Evolutionary conservation across 2,329 filamentous ascomycete species (phyloP).

Genomic region (Fusarium sp.): DNA sequence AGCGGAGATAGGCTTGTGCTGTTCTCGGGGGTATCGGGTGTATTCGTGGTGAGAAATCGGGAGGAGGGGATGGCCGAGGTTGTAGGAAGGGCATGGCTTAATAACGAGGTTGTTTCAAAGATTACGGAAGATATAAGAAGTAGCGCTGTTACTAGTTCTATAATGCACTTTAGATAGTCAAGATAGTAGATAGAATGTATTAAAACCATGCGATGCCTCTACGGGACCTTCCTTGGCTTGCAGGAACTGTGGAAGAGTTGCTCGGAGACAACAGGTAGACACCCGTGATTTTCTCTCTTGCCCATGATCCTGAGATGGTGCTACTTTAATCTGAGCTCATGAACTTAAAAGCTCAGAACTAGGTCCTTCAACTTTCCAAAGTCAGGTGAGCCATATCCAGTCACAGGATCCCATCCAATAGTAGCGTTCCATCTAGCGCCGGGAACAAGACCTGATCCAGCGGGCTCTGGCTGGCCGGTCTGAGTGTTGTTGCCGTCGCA

Average conservation of each 20-base stretch:
- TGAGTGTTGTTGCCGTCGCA: neutral
- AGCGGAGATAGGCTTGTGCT: no score
- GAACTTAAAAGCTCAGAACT: neutral
- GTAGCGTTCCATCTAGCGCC: neutral
- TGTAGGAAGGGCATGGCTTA: no score
- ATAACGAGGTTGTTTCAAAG: no score
- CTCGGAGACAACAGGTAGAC: neutral
- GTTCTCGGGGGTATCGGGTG: no score
- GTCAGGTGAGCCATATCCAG: neutral
- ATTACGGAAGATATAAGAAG: no score
- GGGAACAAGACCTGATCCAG: neutral
- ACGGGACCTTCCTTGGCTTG: neutral
- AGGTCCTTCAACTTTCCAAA: neutral
- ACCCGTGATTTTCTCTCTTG: neutral
- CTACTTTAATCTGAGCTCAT: neutral
- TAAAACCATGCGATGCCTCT: neutral
- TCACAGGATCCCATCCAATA: neutral
- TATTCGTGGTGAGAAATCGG: no score
- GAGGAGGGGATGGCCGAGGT: no score
- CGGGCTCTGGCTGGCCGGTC: neutral
- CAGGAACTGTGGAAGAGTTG: neutral
- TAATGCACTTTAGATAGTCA: no score
- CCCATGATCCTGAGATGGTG: neutral
- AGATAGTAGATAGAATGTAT: no score
- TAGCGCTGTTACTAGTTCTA: no score